These are phyloP conservation scores for Penicillium sp. DNA, from an alignment of 2,329 filamentous ascomycete species.

Conservation along the genomic window DNA sequence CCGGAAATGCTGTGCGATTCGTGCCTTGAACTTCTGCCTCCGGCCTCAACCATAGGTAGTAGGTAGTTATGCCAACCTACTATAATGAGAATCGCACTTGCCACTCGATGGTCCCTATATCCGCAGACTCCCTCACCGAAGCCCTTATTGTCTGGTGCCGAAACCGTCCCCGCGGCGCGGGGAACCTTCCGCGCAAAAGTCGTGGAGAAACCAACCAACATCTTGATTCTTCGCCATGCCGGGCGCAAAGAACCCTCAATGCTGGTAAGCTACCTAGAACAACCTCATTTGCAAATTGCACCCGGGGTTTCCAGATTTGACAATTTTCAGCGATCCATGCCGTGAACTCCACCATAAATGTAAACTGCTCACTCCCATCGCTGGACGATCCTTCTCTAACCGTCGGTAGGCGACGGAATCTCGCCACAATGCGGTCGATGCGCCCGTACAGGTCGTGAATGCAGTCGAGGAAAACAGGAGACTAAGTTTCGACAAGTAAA, in stretches of 20 bases:
- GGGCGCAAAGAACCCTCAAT: constrained; percentile 13
- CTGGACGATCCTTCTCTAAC: background rate
- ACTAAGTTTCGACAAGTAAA: constrained; percentile 17
- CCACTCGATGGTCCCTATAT: too few species aligned
- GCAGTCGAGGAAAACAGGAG: constrained; percentile 10
- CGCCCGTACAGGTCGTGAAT: constrained; percentile 16
- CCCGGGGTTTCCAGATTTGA: background rate
- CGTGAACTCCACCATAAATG: constrained; percentile 24
- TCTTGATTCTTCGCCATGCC: constrained; percentile 10
- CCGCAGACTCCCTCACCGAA: too few species aligned
- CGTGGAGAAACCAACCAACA: constrained; percentile 1
- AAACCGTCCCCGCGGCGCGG: constrained; percentile 3
- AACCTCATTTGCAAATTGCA: background rate
- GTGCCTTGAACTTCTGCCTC: too few species aligned
- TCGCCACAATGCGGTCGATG: constrained; percentile 22
- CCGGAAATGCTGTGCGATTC: background rate
- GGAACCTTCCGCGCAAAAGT: constrained; percentile 3
- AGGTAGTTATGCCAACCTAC: too few species aligned
- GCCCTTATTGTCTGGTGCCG: too few species aligned
- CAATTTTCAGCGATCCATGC: constrained; percentile 17
- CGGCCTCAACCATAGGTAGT: too few species aligned
- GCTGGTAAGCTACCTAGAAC: constrained; percentile 14
- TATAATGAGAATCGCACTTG: background rate
- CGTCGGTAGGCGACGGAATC: constrained; percentile 16
- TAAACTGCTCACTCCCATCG: constrained; percentile 2